Base-by-base conservation (phyloP, 805 yeast genomes). In the Saccharomyces paradoxus region DNA sequence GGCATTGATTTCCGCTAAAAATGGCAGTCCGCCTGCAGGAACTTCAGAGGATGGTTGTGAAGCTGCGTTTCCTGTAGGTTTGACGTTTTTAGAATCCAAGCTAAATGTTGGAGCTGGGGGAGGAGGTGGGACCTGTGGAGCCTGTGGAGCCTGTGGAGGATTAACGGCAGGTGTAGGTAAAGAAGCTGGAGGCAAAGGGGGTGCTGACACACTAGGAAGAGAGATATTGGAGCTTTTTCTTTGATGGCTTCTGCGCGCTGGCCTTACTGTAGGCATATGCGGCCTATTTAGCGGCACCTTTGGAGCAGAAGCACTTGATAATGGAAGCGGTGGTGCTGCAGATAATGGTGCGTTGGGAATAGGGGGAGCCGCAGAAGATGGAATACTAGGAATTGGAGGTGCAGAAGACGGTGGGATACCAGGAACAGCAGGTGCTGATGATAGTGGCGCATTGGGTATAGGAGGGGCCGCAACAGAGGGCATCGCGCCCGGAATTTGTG, bases 1-100 rank as follows among this genome's bases (percentile, higher is more conserved):
- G 21, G 80, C 75, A 57, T 81, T 79, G 50, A 81, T 81, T 54
- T 80, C 77, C 0, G 79, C 79, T 49, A 81, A 67, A 59, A 81
- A 81, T 4, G 85, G 84, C 28, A 80, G 63, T 0, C 74, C 78
- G 1, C 79, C 76, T 27, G 66, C 61, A 4, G 68, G 56, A 2
- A 63, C 61, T 7, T 61, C 61, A 24, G 60, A 49, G 14, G 58
- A 61, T 28, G 56, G 56, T 10, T 52, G 31, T 52, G 53, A 52
- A 13, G 51, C 51, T 2, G 56, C 41, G 54, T 48, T 26, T 41
- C 48, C 8, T 55, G 58, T 17, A 53, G 55, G 9, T 61, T 41
- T 21, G 52, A 50, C 10, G 53, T 50, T 54, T 27, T 24, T 13
- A 53, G 52, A 17, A 17, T 37, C 44, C 22, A 17, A 6, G 60